Percentiles rank a stretch among this genome's conserved stretches.
These are phyloP conservation scores for Tephrocybe sp. DNA, from an alignment of 768 basidiomycete species.

Conservation along the genomic window DNA sequence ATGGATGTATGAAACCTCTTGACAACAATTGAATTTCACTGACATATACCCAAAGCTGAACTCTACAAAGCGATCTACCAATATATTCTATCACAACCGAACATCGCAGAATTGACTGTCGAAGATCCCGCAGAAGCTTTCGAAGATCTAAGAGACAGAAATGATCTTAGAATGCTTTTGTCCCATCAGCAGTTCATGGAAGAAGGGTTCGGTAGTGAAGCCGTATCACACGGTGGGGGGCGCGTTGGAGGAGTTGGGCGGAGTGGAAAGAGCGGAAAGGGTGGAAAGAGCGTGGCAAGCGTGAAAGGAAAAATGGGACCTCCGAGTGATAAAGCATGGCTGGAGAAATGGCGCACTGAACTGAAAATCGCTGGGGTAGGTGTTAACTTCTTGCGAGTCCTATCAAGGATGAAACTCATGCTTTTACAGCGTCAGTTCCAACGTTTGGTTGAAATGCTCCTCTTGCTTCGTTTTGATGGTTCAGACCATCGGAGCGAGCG, in stretches of 20 bases:
- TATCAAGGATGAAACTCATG: slow-evolving; percentile 2
- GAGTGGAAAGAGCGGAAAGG: slow-evolving; percentile 39
- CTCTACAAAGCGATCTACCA: slow-evolving; percentile 86
- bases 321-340: slow-evolving; percentile 73
- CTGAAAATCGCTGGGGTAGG: slow-evolving; percentile 87
- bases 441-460: slow-evolving; percentile 88
- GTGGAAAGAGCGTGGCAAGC: slow-evolving; percentile 16
- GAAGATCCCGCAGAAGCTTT: slow-evolving; percentile 99
- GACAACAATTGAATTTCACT: not conserved
- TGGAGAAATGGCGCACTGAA: slow-evolving; percentile 75
- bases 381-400: slow-evolving; percentile 4
- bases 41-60: slow-evolving; percentile 52
- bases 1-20: slow-evolving; percentile 70
- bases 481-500: slow-evolving; percentile 50
- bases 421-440: slow-evolving; percentile 82
- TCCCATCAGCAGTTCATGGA: slow-evolving; percentile 60
- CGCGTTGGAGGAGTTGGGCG: slow-evolving; percentile 44
- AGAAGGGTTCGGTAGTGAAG: slow-evolving; percentile 58
- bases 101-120: slow-evolving; percentile 89
- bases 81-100: slow-evolving; percentile 59
- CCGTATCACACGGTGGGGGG: slow-evolving; percentile 49
- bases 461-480: slow-evolving; percentile 67
- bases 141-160: slow-evolving; percentile 92
- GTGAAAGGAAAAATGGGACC: slow-evolving; percentile 68
- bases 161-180: slow-evolving; percentile 81